phyloP scores from a whole-genome alignment of 495 filamentous ascomycete genomes.

The Paragyromitra xinjiangensis region DNA sequence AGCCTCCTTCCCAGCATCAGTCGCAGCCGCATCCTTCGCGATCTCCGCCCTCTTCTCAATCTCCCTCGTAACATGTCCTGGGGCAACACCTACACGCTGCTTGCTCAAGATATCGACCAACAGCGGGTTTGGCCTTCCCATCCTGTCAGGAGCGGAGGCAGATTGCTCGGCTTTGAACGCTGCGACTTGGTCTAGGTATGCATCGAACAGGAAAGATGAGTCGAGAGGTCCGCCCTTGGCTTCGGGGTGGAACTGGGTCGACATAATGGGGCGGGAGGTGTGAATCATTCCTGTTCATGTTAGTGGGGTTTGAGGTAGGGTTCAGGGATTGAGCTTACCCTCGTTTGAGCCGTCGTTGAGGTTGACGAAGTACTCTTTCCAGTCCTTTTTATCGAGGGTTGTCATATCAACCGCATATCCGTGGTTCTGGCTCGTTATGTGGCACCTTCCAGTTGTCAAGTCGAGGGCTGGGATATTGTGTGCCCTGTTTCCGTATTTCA shows the following conservation, averaged over 20 bases:
- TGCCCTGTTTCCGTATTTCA: constrained; percentile 96
- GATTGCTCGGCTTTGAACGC: constrained; percentile 85
- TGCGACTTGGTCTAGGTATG: constrained; percentile 87
- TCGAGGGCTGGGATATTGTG: constrained; percentile 98
- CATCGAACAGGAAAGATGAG: constrained; percentile 92
- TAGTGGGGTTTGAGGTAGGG: constrained; percentile 25
- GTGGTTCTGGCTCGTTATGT: constrained; percentile 98
- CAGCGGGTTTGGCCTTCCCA: constrained; percentile 81
- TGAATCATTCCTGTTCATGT: constrained; percentile 76
- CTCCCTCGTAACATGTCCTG: constrained; percentile 64
- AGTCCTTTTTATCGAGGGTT: constrained; percentile 77
- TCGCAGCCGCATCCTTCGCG: constrained; percentile 38
- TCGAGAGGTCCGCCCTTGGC: constrained; percentile 96
- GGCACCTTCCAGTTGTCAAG: constrained; percentile 92
- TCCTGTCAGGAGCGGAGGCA: constrained; percentile 68
- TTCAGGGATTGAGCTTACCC: constrained; percentile 60
- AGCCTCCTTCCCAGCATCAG: not conserved
- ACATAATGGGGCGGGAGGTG: constrained; percentile 94
- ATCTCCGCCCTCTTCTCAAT: constrained; percentile 56
- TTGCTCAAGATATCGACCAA: constrained; percentile 90
- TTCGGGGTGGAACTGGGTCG: constrained; percentile 97
- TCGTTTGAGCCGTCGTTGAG: constrained; percentile 95
- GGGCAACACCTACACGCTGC: constrained; percentile 90
- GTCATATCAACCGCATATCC: constrained; percentile 93
- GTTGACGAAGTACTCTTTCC: constrained; percentile 98